Percentiles rank a stretch among this genome's conserved stretches.
Evolutionary conservation across 805 yeast genomes (phyloP).

Genomic region (Nakazawaea ishiwadae): DNA sequence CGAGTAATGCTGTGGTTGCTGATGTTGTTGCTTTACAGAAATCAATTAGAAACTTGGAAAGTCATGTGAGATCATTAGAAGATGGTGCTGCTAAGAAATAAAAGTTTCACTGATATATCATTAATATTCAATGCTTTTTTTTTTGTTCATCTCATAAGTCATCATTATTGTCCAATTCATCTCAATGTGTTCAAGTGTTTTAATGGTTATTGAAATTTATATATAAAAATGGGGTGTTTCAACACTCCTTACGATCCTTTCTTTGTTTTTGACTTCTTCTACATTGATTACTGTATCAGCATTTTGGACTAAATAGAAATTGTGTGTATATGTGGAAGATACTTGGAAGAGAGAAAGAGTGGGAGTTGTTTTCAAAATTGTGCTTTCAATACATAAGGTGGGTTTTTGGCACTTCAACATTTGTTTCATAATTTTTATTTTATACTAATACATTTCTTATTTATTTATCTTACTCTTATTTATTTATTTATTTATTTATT

Average conservation of each 20-base stretch:
- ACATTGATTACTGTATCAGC: too few relatives aligned
- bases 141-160: not conserved
- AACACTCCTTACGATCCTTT: too few relatives aligned
- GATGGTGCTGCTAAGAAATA: slow-evolving; percentile 27
- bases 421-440: slow-evolving; percentile 1
- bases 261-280: too few relatives aligned
- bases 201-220: not conserved
- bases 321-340: too few relatives aligned
- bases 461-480: too few relatives aligned
- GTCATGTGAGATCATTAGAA: slow-evolving; percentile 63
- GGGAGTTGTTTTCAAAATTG: too few relatives aligned
- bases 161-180: not conserved
- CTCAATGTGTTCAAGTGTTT: not conserved
- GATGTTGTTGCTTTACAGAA: slow-evolving; percentile 70
- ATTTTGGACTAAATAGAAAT: too few relatives aligned
- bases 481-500: too few relatives aligned
- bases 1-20: slow-evolving; percentile 67
- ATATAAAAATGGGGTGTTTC: too few relatives aligned
- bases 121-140: not conserved
- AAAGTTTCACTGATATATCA: not conserved
- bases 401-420: too few relatives aligned
- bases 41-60: slow-evolving; percentile 63
- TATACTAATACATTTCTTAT: not conserved
- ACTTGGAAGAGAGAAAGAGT: too few relatives aligned
- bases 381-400: too few relatives aligned